A percentile compares a stretch with the other conserved stretches of the same genome.
phyloP scores from a whole-genome alignment of 116 monocot species.

The Phalaenopsis hybrid region DNA sequence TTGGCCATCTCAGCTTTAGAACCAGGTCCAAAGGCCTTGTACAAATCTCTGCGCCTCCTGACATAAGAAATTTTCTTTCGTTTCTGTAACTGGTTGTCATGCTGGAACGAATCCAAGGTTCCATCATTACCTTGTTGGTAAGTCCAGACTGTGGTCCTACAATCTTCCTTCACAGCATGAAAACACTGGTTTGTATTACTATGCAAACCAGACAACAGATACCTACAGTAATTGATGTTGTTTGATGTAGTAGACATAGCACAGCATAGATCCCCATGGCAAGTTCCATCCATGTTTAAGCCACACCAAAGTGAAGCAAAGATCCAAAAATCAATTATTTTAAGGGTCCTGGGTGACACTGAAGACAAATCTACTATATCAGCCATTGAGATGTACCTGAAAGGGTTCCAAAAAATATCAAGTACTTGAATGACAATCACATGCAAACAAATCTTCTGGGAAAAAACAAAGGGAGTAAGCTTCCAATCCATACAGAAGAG shows the following conservation, averaged over 20 bases:
- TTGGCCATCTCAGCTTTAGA: constrained; percentile 46
- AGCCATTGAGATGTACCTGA: constrained; percentile 81
- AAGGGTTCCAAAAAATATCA: not conserved
- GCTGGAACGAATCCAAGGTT: constrained; percentile 63
- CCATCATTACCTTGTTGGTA: constrained; percentile 67
- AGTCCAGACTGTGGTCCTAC: constrained; percentile 91
- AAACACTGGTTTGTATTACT: constrained; percentile 34
- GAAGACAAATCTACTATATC: constrained; percentile 75
- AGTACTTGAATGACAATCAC: no score
- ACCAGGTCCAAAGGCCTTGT: constrained; percentile 60
- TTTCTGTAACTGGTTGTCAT: constrained; percentile 45
- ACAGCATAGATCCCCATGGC: constrained; percentile 46
- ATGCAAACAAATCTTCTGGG: no score
- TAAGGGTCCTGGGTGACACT: constrained; percentile 27
- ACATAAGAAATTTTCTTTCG: constrained; percentile 68
- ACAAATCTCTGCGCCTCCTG: constrained; percentile 64
- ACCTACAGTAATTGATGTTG: constrained; percentile 37
- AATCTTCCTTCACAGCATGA: constrained; percentile 76
- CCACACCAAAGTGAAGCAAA: constrained; percentile 74
- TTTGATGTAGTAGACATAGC: constrained; percentile 30
- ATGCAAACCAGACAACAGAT: constrained; percentile 47
- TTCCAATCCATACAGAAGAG: no score
- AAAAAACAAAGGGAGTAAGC: no score
- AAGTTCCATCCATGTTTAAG: constrained; percentile 36
- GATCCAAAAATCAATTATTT: constrained; percentile 68